Conservation (phyloP, 2,329 filamentous ascomycete genomes). For the Fusarium nurragi region DNA sequence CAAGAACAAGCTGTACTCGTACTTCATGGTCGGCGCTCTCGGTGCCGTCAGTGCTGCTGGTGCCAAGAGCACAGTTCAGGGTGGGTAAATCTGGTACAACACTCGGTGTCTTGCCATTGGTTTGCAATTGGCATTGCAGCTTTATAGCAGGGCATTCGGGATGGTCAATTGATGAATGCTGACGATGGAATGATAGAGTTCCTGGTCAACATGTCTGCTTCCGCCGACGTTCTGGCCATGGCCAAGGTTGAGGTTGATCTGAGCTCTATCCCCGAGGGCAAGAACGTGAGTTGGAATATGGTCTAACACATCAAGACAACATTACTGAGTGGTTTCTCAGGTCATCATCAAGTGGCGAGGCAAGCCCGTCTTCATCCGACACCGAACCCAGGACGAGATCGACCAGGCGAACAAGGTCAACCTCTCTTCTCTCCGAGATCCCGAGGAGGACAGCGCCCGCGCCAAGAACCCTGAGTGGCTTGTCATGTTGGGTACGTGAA, state of each 20-base stretch:
- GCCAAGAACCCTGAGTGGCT: conserved; percentile 99
- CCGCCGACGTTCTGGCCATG: conserved; percentile 97
- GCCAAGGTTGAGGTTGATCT: conserved; percentile 99
- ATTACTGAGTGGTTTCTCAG: conserved; percentile 53
- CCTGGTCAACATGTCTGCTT: conserved; percentile 99
- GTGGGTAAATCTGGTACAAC: conserved; percentile 64
- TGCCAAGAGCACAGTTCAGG: conserved; percentile 97
- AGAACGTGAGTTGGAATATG: conserved; percentile 78
- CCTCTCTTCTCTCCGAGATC: conserved; percentile 85
- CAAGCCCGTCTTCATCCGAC: conserved; percentile 99
- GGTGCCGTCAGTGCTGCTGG: conserved; percentile 91
- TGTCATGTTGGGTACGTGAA: conserved; percentile 86
- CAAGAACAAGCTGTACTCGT: conserved; percentile 88
- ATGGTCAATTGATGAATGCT: conserved; percentile 45
- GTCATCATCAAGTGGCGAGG: conserved; percentile 99
- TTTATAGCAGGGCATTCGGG: conserved; percentile 6
- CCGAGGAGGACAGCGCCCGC: conserved; percentile 88
- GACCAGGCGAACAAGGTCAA: conserved; percentile 91
- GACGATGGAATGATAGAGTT: conserved; percentile 74
- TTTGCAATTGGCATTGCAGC: conserved; percentile 41
- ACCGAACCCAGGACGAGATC: conserved; percentile 94
- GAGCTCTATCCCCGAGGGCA: conserved; percentile 92
- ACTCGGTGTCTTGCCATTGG: conserved; percentile 42
- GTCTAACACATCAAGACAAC: neutral
- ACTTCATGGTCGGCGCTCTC: conserved; percentile 98